Evolutionary conservation across 2,329 filamentous ascomycete genomes (phyloP).

Genomic region (Sporothrix luriei): DNA sequence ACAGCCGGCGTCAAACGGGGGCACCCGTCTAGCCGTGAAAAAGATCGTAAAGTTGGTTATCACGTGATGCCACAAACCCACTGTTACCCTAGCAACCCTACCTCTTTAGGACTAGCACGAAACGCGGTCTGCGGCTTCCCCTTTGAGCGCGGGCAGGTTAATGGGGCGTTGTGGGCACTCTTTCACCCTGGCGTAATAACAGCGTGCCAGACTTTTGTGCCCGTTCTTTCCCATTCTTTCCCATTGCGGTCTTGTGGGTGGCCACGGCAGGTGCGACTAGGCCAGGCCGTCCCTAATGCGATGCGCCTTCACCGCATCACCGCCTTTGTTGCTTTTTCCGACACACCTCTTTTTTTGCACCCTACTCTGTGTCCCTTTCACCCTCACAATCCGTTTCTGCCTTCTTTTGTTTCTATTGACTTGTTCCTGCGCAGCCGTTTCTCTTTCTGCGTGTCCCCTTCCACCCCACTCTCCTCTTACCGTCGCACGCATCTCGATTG

Average conservation of each 20-base stretch:
- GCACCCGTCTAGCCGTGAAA: background rate
- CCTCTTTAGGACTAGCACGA: constrained; percentile 29
- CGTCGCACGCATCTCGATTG: background rate
- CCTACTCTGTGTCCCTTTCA: background rate
- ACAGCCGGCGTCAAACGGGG: constrained; percentile 27
- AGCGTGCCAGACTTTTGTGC: background rate
- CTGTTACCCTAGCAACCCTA: constrained; percentile 30
- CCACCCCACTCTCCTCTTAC: constrained; percentile 1
- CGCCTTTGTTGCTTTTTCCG: constrained; percentile 21
- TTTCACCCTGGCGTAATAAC: constrained; percentile 27
- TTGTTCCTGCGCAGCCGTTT: constrained; percentile 1
- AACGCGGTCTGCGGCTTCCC: constrained; percentile 22
- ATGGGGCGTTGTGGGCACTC: constrained; percentile 26
- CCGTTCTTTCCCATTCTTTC: constrained; percentile 5
- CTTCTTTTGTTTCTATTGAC: constrained; percentile 6
- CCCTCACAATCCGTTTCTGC: background rate
- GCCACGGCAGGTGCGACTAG: constrained; percentile 19
- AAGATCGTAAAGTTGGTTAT: background rate
- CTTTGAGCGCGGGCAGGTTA: background rate
- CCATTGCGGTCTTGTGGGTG: background rate
- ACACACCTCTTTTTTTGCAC: background rate
- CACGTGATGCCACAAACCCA: constrained; percentile 25
- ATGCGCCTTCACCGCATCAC: constrained; percentile 25
- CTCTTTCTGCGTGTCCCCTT: constrained; percentile 22
- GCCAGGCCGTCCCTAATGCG: constrained; percentile 2